A percentile compares a stretch with the other conserved stretches of the same genome.
Evolutionary conservation across 257 asterid genomes (phyloP).

Genomic region (Anisodus tanguticus): DNA sequence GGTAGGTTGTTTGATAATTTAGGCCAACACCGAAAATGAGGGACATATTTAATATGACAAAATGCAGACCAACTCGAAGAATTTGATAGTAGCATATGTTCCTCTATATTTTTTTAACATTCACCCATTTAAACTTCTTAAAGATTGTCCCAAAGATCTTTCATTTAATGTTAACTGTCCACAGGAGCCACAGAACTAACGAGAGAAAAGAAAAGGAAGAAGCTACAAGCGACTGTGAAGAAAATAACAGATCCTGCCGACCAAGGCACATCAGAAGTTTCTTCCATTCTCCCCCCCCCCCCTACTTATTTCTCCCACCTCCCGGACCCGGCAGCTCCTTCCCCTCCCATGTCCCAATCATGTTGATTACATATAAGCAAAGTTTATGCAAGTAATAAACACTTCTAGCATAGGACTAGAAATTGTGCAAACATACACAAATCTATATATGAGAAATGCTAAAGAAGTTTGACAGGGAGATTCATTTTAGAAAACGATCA

Average conservation of each 20-base stretch:
- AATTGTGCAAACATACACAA: background rate
- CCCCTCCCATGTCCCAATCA: background rate
- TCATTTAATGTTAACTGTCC: background rate
- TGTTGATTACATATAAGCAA: background rate
- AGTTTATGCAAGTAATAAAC: background rate
- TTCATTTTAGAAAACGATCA: background rate
- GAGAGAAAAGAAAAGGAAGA: background rate
- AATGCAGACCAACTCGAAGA: conserved; percentile 6
- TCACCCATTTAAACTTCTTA: background rate
- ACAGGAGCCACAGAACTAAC: background rate
- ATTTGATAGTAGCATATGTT: conserved; percentile 6
- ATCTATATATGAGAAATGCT: background rate
- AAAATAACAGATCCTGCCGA: conserved; percentile 9
- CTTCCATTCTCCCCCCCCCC: background rate
- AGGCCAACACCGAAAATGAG: background rate
- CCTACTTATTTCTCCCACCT: background rate
- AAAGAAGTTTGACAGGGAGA: background rate
- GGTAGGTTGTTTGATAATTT: background rate
- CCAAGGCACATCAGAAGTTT: background rate
- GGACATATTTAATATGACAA: background rate
- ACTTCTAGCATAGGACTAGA: background rate
- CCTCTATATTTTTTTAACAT: background rate
- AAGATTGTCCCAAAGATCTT: background rate
- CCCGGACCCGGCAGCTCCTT: background rate
- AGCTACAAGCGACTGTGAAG: background rate